Evolutionary conservation across 1,139 yeast genomes (phyloP).

Genomic region (Suhomyces maxii): DNA sequence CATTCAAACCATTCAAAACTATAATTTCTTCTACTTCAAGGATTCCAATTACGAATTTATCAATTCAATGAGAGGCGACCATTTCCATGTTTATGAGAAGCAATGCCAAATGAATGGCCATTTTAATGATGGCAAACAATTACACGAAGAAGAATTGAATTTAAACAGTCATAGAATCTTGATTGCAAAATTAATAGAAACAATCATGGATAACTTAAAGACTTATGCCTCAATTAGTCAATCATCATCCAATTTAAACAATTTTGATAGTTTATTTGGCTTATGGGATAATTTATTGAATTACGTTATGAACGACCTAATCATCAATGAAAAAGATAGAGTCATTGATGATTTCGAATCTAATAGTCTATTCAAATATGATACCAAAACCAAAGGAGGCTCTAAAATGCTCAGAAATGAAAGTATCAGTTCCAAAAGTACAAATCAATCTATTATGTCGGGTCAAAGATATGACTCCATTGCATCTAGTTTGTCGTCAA

Average conservation of each 20-base stretch:
- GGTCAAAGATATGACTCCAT: constrained; percentile 13
- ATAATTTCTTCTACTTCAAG: constrained; percentile 26
- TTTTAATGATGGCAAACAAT: background rate
- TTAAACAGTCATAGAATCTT: constrained; percentile 11
- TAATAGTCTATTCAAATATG: constrained; percentile 6
- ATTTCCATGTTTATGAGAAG: constrained; percentile 17
- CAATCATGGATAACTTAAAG: constrained; percentile 17
- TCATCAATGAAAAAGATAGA: constrained; percentile 5
- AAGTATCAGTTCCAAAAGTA: constrained; percentile 13
- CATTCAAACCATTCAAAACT: constrained; percentile 18
- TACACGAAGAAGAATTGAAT: background rate
- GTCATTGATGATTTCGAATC: constrained; percentile 2
- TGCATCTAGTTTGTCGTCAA: constrained; percentile 9
- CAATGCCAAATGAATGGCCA: constrained; percentile 8
- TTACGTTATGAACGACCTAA: constrained; percentile 17
- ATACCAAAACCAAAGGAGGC: constrained; percentile 1
- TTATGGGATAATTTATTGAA: constrained; percentile 23
- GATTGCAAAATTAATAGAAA: constrained; percentile 15
- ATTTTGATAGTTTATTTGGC: constrained; percentile 13
- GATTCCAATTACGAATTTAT: constrained; percentile 29
- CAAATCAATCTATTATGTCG: constrained; percentile 16
- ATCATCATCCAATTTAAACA: constrained; percentile 2
- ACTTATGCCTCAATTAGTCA: constrained; percentile 8
- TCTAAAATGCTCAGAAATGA: constrained; percentile 4
- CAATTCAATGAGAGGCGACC: constrained; percentile 24